Evolutionary conservation across 2,329 filamentous ascomycete genomes (phyloP).

Genomic region (Aspergillus pseudotamarii): DNA sequence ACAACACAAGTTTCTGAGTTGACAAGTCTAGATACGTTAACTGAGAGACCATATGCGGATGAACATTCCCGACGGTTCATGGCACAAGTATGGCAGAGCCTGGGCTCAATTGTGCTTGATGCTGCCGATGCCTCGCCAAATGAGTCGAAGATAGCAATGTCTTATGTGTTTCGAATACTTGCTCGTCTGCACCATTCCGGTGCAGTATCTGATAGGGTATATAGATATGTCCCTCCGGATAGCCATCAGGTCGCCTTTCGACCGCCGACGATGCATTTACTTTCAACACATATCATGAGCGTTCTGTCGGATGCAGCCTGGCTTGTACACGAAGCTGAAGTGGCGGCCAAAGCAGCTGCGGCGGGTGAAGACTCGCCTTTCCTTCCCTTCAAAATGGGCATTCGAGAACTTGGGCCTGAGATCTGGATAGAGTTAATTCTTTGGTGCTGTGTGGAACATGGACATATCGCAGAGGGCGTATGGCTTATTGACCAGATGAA

Average conservation of each 20-base stretch:
- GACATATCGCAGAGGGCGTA: slow-evolving; percentile 44
- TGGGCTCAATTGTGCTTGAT: slow-evolving; percentile 45
- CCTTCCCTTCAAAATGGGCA: slow-evolving; percentile 42
- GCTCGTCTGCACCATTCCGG: slow-evolving; percentile 50
- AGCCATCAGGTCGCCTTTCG: slow-evolving; percentile 36
- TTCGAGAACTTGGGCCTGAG: slow-evolving; percentile 49
- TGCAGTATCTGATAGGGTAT: slow-evolving; percentile 47
- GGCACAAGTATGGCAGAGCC: slow-evolving; percentile 42
- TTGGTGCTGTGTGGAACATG: slow-evolving; percentile 54
- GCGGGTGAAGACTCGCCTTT: slow-evolving; percentile 43
- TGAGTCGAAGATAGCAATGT: slow-evolving; percentile 45
- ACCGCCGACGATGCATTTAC: slow-evolving; percentile 47
- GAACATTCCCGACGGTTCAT: slow-evolving; percentile 30
- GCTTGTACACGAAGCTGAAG: slow-evolving; percentile 43
- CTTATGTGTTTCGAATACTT: slow-evolving; percentile 47
- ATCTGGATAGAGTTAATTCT: slow-evolving; percentile 55
- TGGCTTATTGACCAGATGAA: slow-evolving; percentile 42
- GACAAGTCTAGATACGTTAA: slow-evolving; percentile 26
- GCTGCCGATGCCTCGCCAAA: slow-evolving; percentile 40
- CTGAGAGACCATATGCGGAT: slow-evolving; percentile 27
- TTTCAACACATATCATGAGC: slow-evolving; percentile 50
- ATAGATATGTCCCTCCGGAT: slow-evolving; percentile 39
- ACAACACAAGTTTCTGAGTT: slow-evolving; percentile 4
- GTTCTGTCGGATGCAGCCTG: slow-evolving; percentile 51
- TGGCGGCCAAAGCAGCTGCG: slow-evolving; percentile 39